phyloP scores from a whole-genome alignment of 2,329 filamentous ascomycete genomes.

The Pseudocercospora pini-densiflorae region DNA sequence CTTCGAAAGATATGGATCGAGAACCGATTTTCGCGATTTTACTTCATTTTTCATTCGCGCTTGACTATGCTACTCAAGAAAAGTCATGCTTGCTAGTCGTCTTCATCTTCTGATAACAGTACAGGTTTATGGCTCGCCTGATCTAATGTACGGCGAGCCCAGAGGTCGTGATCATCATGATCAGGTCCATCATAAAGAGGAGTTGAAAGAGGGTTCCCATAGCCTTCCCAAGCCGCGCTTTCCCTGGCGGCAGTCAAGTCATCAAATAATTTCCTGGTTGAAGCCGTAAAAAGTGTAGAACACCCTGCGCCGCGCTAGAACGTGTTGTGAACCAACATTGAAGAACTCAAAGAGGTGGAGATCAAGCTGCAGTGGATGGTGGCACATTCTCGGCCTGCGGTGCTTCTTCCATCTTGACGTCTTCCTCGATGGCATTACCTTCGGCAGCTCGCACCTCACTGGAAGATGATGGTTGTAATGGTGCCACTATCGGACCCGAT shows the following conservation, averaged over 20 bases:
- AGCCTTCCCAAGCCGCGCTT: neutral
- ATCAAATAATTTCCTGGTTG: slow-evolving; percentile 7
- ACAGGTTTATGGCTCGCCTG: slow-evolving; percentile 12
- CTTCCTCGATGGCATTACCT: slow-evolving; percentile 33
- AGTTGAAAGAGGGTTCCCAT: neutral
- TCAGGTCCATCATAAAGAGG: slow-evolving; percentile 8
- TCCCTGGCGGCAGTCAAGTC: slow-evolving; percentile 5
- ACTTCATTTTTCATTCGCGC: slow-evolving; percentile 13
- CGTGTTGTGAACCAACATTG: slow-evolving; percentile 18
- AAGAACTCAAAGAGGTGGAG: neutral
- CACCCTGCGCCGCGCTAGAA: slow-evolving; percentile 28
- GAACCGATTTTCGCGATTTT: neutral
- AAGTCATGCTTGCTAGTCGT: slow-evolving; percentile 14
- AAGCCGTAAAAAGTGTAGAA: slow-evolving; percentile 23
- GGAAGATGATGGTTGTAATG: slow-evolving; percentile 32
- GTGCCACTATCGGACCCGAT: slow-evolving; percentile 31
- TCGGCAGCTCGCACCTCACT: slow-evolving; percentile 32
- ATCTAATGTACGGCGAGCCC: slow-evolving; percentile 9
- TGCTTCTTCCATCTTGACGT: slow-evolving; percentile 37
- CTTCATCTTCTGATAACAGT: slow-evolving; percentile 12
- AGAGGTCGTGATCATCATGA: slow-evolving; percentile 15
- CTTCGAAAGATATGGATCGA: too few species aligned
- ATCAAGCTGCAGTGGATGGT: slow-evolving; percentile 20
- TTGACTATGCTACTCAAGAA: slow-evolving; percentile 21
- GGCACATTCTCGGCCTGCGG: slow-evolving; percentile 17